These are phyloP conservation scores for Iris macrosiphon DNA, from an alignment of 106 monocot genomes.

Conservation along the genomic window DNA sequence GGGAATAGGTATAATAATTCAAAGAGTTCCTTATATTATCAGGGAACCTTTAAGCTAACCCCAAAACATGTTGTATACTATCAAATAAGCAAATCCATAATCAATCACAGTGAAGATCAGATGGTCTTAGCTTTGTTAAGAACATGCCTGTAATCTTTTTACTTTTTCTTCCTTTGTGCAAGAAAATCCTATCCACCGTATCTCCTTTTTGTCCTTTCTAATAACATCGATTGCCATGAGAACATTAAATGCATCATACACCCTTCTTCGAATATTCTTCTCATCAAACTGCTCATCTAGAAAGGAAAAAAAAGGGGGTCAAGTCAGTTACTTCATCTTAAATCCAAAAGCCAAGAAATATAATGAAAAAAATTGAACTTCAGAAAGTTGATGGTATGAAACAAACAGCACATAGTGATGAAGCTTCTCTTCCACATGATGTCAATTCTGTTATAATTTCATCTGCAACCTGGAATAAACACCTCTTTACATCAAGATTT, in stretches of 20 bases:
- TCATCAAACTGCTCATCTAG: conserved; percentile 65
- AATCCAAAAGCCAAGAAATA: background rate
- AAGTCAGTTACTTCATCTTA: background rate
- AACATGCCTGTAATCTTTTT: conserved; percentile 38
- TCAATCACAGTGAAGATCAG: background rate
- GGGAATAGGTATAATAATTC: too few species aligned
- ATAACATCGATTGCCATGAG: conserved; percentile 69
- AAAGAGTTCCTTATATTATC: too few species aligned
- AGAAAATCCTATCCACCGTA: conserved; percentile 58
- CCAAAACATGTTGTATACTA: background rate
- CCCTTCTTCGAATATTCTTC: conserved; percentile 73
- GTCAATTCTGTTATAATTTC: conserved; percentile 56
- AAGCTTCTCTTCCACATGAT: conserved; percentile 17
- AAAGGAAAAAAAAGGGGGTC: background rate
- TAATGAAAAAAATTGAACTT: conserved; percentile 1
- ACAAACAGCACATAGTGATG: conserved; percentile 10
- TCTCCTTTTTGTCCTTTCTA: conserved; percentile 61
- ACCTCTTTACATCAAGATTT: background rate
- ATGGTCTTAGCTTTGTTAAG: background rate
- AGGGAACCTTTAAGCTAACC: too few species aligned
- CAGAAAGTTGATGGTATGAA: background rate
- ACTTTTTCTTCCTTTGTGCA: conserved; percentile 20
- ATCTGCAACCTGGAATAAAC: conserved; percentile 52
- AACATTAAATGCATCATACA: conserved; percentile 84
- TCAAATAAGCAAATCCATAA: background rate